Evolutionary conservation across 2,329 filamentous ascomycete species (phyloP).

Genomic region (Sarocladium strictum): DNA sequence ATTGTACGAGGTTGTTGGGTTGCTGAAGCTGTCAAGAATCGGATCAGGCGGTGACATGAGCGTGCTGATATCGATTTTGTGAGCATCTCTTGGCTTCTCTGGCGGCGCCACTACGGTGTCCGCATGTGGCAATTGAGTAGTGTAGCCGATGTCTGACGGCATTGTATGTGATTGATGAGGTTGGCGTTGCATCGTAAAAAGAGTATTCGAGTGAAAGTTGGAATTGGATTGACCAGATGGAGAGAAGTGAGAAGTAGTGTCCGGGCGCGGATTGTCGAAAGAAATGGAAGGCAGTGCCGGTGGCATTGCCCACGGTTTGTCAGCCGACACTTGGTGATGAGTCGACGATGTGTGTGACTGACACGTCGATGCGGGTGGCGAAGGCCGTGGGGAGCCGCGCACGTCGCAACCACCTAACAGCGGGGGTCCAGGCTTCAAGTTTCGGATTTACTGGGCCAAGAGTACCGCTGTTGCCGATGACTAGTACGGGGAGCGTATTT

Average conservation of each 20-base stretch:
- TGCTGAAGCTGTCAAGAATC: constrained; percentile 47
- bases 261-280: constrained; percentile 21
- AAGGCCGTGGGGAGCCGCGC: constrained; percentile 9
- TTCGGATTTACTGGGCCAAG: constrained; percentile 11
- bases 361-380: constrained; percentile 13
- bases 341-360: constrained; percentile 17
- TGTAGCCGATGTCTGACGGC: constrained; percentile 6
- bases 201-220: constrained; percentile 14
- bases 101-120: constrained; percentile 24
- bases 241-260: constrained; percentile 15
- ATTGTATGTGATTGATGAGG: constrained; percentile 9
- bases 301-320: constrained; percentile 26
- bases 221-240: constrained; percentile 10
- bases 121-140: constrained; percentile 10
- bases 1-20: constrained; percentile 14
- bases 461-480: constrained; percentile 4
- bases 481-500: not conserved
- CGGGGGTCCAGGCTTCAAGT: not conserved
- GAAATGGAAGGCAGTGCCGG: constrained; percentile 23
- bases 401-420: not conserved
- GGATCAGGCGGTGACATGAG: constrained; percentile 58
- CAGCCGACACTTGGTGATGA: constrained; percentile 21
- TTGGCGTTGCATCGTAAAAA: constrained; percentile 12
- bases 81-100: constrained; percentile 21
- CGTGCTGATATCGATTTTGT: constrained; percentile 45